Conservation (phyloP, 2,329 filamentous ascomycete species). For the Neonectria punicea region DNA sequence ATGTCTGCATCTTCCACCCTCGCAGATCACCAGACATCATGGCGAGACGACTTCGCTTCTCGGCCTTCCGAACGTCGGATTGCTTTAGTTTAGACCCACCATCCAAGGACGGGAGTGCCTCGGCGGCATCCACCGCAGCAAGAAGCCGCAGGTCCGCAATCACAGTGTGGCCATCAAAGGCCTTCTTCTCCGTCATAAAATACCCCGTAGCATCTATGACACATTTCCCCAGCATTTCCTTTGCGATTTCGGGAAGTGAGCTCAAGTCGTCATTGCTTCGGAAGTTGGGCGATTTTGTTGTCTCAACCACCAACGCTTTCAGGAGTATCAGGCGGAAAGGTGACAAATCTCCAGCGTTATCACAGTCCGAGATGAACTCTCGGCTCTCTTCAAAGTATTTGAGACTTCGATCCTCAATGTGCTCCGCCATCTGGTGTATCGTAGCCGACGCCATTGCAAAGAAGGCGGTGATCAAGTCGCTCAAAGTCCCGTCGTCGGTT, state of each 20-base stretch:
- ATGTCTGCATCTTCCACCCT: conserved; percentile 59
- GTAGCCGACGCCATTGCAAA: conserved; percentile 46
- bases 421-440: conserved; percentile 57
- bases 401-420: conserved; percentile 55
- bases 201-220: conserved; percentile 41
- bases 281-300: conserved; percentile 43
- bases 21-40: conserved; percentile 50
- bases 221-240: conserved; percentile 42
- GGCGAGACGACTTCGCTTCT: conserved; percentile 47
- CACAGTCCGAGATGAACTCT: conserved; percentile 41
- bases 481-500: conserved; percentile 38
- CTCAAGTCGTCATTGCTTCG: conserved; percentile 39
- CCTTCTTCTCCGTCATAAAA: conserved; percentile 46
- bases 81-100: conserved; percentile 42
- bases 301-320: conserved; percentile 47
- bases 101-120: conserved; percentile 35
- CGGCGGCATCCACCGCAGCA: conserved; percentile 48
- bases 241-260: conserved; percentile 39
- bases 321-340: conserved; percentile 51
- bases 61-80: conserved; percentile 48
- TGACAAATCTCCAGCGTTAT: conserved; percentile 36
- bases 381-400: conserved; percentile 50
- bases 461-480: conserved; percentile 49
- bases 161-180: conserved; percentile 38
- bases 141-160: conserved; percentile 44